Percentiles rank a stretch among this genome's conserved stretches.
Conservation (phyloP, 495 filamentous ascomycete genomes). For the Penicillium waksmanii region DNA sequence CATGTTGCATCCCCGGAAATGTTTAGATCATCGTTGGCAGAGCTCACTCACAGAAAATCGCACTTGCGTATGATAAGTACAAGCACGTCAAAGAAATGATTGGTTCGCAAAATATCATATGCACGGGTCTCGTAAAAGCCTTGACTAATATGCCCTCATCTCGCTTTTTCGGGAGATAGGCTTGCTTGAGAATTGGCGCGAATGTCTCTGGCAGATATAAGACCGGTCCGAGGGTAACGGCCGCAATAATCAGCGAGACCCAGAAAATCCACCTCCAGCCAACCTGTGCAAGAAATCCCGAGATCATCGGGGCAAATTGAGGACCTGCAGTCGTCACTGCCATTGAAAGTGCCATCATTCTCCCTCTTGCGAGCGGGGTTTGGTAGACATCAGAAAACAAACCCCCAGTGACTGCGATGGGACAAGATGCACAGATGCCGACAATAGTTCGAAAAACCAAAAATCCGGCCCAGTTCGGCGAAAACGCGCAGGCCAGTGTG, state of each 20-base stretch:
- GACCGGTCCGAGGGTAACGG: slow-evolving; percentile 40
- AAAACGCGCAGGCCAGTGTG: slow-evolving; percentile 44
- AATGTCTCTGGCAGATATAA: slow-evolving; percentile 64
- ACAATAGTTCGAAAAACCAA: slow-evolving; percentile 47
- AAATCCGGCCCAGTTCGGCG: slow-evolving; percentile 37
- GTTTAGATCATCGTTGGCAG: slow-evolving; percentile 33
- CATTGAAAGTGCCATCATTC: slow-evolving; percentile 48
- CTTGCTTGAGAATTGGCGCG: slow-evolving; percentile 63
- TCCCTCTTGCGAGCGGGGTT: slow-evolving; percentile 35
- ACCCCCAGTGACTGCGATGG: slow-evolving; percentile 44
- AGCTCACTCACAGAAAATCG: slow-evolving; percentile 3
- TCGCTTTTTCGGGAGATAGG: slow-evolving; percentile 48
- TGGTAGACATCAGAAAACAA: slow-evolving; percentile 44
- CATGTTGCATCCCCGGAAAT: slow-evolving; percentile 3
- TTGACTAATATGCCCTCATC: neutral
- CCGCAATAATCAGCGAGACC: slow-evolving; percentile 46
- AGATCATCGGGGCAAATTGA: slow-evolving; percentile 31
- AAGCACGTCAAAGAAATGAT: slow-evolving; percentile 26
- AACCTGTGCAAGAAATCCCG: slow-evolving; percentile 38
- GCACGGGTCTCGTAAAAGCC: slow-evolving; percentile 1
- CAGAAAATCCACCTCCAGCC: slow-evolving; percentile 63
- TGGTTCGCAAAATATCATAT: neutral
- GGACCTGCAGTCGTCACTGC: slow-evolving; percentile 51
- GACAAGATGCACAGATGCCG: slow-evolving; percentile 39
- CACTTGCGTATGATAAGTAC: slow-evolving; percentile 15